Conservation (phyloP, 78 protist genomes). For the Emiliania huxleyi region DNA sequence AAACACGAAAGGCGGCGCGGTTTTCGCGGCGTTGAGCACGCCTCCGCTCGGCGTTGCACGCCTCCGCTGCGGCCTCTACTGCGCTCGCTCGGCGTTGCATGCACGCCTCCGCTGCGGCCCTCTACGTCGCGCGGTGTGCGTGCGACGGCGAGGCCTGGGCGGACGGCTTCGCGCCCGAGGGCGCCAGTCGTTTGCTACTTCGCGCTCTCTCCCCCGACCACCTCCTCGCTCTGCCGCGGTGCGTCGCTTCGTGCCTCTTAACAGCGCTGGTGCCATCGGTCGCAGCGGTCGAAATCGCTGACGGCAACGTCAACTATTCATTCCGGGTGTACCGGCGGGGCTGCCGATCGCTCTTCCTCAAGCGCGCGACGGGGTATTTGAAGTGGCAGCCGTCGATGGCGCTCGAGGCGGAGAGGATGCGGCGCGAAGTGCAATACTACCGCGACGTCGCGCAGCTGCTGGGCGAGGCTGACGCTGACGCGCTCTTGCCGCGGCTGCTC, state of each 20-base stretch:
- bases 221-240: background rate
- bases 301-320: background rate
- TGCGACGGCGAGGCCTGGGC: background rate
- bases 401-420: background rate
- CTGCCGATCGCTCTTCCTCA: background rate
- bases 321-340: background rate
- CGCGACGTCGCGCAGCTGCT: background rate
- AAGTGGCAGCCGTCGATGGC: background rate
- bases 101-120: too few species aligned
- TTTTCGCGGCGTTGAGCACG: too few species aligned
- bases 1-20: too few species aligned
- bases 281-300: background rate
- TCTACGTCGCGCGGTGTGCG: too few species aligned
- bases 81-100: too few species aligned
- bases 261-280: background rate
- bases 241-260: background rate
- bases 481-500: background rate
- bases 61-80: too few species aligned
- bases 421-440: background rate
- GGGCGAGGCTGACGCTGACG: background rate
- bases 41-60: too few species aligned
- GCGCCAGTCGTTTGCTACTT: too few species aligned
- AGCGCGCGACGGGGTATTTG: background rate
- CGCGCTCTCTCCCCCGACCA: background rate
- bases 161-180: too few species aligned